A percentile compares a stretch with the other conserved stretches of the same genome.
These are phyloP conservation scores for Alternaria ethzedia DNA, from an alignment of 2,329 filamentous ascomycete genomes.

Conservation along the genomic window DNA sequence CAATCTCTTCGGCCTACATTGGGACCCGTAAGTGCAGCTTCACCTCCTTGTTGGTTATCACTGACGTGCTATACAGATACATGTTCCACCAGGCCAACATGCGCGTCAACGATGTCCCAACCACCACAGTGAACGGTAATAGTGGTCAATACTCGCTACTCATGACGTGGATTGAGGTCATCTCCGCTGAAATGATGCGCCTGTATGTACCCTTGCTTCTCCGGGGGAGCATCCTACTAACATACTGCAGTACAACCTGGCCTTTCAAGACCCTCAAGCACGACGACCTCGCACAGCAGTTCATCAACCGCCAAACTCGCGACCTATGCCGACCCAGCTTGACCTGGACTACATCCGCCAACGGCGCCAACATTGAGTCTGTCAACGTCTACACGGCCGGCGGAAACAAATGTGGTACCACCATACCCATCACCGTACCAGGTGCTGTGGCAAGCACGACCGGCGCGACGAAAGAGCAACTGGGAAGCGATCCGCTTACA, in stretches of 20 bases:
- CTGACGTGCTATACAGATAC: conserved; percentile 45
- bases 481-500: conserved; percentile 56
- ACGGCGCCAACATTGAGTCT: conserved; percentile 56
- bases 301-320: conserved; percentile 61
- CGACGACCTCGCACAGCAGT: conserved; percentile 59
- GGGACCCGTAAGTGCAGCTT: conserved; percentile 50
- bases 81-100: conserved; percentile 71
- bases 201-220: conserved; percentile 40
- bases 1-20: conserved; percentile 63
- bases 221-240: conserved; percentile 4
- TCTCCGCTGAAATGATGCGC: conserved; percentile 61
- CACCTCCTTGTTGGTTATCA: background rate
- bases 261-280: conserved; percentile 63
- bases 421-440: conserved; percentile 64
- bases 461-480: conserved; percentile 57
- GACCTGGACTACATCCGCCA: conserved; percentile 53
- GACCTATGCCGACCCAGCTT: conserved; percentile 61
- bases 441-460: conserved; percentile 52
- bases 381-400: conserved; percentile 57
- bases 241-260: conserved; percentile 50
- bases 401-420: conserved; percentile 58
- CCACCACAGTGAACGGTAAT: conserved; percentile 58
- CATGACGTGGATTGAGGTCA: conserved; percentile 63
- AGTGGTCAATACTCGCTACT: conserved; percentile 59
- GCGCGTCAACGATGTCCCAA: conserved; percentile 57